Evolutionary conservation across 2,329 filamentous ascomycete genomes (phyloP), one percentile per base, ranked within the genome.

Genomic region (Penicillium corylophilum): DNA sequence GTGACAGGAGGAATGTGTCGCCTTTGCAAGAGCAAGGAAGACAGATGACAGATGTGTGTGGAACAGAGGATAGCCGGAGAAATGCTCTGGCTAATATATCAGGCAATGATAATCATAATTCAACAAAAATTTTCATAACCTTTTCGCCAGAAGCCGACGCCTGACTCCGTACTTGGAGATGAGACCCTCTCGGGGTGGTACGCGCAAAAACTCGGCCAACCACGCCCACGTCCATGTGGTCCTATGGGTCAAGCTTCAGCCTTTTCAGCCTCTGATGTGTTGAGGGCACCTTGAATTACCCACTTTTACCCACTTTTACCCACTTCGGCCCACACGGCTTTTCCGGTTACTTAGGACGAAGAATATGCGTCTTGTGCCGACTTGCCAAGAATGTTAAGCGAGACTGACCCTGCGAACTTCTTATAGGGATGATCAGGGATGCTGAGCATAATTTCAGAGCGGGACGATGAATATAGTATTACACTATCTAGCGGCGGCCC

Each of bases 301-400:
- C 35, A 45, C 42, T 8, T n/a, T 2, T 23, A 26, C 23, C 46
- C 46, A 35, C 39, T 20, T 40, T 26, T 13, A 13, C 20, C 44
- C 15, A 39, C 20, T n/a, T n/a, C n/a, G n/a, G n/a, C n/a, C n/a
- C n/a, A n/a, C 40, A 28, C 26, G 28, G 33, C 33, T n/a, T 43
- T 13, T 39, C 46, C 16, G 5, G 20, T 53, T 44, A 3, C 24
- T 46, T 23, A 53, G 46, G 36, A 42, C 26, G 31, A 42, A 12
- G 45, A 36, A 40, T 23, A 41, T 38, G 41, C 42, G 16, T 44
- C 41, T 40, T 36, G 33, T 23, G 50, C 20, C 33, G 31, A 44
- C 33, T 8, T 38, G 50, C 46, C 50, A 53, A 53, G 50, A 46
- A 35, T 24, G 22, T 24, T 48, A 52, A 49, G 45, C 50, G 50